Percentiles rank a stretch among this genome's conserved stretches.
phyloP scores from a whole-genome alignment of 2,329 filamentous ascomycete species.

The Thyridium curvatum region DNA sequence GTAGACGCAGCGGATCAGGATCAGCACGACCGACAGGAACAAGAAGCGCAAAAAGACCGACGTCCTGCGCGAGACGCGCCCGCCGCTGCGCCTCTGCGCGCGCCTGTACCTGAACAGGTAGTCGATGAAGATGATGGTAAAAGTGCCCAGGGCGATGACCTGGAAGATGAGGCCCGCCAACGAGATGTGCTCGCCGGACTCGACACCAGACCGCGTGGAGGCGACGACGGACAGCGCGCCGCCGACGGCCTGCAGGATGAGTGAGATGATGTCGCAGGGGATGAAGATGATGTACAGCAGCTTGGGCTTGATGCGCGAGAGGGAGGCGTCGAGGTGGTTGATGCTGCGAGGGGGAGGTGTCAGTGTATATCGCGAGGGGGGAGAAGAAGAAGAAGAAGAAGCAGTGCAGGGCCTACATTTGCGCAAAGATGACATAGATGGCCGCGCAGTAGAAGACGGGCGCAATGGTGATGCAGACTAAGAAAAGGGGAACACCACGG shows the following conservation, averaged over 20 bases:
- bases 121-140: constrained; percentile 39
- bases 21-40: constrained; percentile 46
- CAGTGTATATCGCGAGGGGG: too few species aligned
- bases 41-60: constrained; percentile 44
- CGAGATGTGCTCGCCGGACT: constrained; percentile 41
- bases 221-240: constrained; percentile 36
- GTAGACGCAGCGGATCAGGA: constrained; percentile 56
- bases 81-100: too few species aligned
- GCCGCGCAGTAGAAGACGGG: constrained; percentile 55
- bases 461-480: constrained; percentile 51
- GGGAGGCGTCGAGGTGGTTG: constrained; percentile 25
- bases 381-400: too few species aligned
- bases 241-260: constrained; percentile 48
- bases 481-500: too few species aligned
- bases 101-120: constrained; percentile 36
- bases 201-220: constrained; percentile 34
- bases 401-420: too few species aligned
- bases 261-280: constrained; percentile 47
- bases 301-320: constrained; percentile 33
- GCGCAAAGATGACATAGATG: constrained; percentile 56
- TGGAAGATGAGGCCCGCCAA: constrained; percentile 52
- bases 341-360: constrained; percentile 15
- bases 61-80: too few species aligned
- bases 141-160: constrained; percentile 46
- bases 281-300: constrained; percentile 40